Base-by-base conservation (phyloP, 164 flowering plant genomes). In the Stephania yunnanensis region DNA sequence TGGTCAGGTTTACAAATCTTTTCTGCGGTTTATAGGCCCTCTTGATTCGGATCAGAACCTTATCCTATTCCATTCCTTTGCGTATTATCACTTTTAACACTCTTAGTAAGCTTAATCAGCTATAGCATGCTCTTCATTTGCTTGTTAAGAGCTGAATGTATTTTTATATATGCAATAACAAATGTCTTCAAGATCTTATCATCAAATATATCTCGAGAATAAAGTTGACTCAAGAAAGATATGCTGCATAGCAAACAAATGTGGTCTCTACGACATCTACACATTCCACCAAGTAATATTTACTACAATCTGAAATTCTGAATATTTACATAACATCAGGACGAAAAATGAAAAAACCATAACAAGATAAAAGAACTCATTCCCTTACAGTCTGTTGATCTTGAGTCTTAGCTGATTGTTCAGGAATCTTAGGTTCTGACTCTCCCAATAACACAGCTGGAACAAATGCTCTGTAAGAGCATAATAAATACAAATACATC, bases 381-480 rank as follows among this genome's bases (percentile, higher is more conserved):
- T 73, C 52, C 3, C 88, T 86, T 88, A 95, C 99, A 84, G 78
- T 64, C 74, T 83, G 81, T 73, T 87, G 90, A 67, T 91, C 96
- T 78, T 85, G 90, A 17, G 87, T 68, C 86, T 92, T 95, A 69
- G 86, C 46, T 71, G 92, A 81, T 80, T 87, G 96, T 58, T 92
- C 99, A 78, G 78, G 83, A 31, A 53, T 76, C 86, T 90, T 95
- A 19, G 92, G 82, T 79, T 95, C 98, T 66, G 90, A 83, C 80
- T 93, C 99, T 73, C 98, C 99, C 85, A 95, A 80, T 66, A 95
- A 79, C 31, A 95, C 98, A 67, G 99, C 99, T 71, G 99, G 99
- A 81, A 95, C 99, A 86, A 91, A 95, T 79, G 99, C 98, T 80
- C 99, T 95, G 85, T 63, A 75, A 53, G 46, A 74, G 77, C 46